These are phyloP conservation scores for Flaveria brownii DNA, from an alignment of 129 eudicot species.

Conservation along the genomic window DNA sequence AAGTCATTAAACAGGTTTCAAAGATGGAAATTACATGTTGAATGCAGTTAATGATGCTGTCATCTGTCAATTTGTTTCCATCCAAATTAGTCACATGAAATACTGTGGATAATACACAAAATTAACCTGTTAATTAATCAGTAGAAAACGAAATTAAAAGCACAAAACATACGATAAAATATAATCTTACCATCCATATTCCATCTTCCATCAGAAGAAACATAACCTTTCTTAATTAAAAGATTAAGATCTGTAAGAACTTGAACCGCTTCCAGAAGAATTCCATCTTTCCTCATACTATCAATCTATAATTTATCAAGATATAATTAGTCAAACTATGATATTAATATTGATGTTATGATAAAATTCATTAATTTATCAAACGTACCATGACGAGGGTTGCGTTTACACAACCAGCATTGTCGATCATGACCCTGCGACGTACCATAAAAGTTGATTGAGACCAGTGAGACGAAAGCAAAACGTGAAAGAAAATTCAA, in stretches of 20 bases:
- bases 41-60: conserved; percentile 72
- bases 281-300: conserved; percentile 80
- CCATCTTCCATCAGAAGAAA: conserved; percentile 95
- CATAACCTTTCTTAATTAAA: conserved; percentile 79
- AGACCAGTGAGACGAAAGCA: no score
- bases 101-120: conserved; percentile 41
- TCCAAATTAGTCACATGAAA: conserved; percentile 83
- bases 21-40: conserved; percentile 56
- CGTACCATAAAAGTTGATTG: conserved; percentile 1
- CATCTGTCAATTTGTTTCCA: conserved; percentile 74
- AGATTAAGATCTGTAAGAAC: conserved; percentile 80
- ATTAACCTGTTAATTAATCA: background rate
- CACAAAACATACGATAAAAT: background rate
- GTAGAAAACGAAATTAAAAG: background rate
- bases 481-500: conserved; percentile 5
- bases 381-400: conserved; percentile 73
- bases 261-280: conserved; percentile 92
- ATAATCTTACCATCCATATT: conserved; percentile 78
- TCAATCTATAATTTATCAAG: conserved; percentile 49
- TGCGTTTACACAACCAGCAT: conserved; percentile 69
- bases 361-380: background rate
- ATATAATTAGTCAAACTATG: background rate
- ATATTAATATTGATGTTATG: background rate
- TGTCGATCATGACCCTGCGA: conserved; percentile 84
- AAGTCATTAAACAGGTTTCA: background rate